Percentiles rank a stretch among this genome's conserved stretches.
These are phyloP conservation scores for Cucurbita ficifolia DNA, from an alignment of 306 rosid genomes.

Conservation along the genomic window DNA sequence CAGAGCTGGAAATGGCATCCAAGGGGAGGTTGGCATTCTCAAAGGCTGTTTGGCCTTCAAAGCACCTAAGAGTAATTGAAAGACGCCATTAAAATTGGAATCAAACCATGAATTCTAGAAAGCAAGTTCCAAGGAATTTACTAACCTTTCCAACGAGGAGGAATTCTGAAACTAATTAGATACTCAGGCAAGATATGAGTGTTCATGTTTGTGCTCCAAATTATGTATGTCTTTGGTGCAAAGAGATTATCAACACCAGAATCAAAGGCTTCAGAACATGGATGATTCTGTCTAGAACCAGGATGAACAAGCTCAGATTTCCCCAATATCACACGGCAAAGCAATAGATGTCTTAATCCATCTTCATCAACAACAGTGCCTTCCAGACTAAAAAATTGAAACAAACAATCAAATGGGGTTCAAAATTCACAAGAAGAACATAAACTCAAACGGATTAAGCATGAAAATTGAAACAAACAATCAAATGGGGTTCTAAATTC, in stretches of 20 bases:
- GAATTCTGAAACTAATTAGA: constrained; percentile 46
- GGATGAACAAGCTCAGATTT: constrained; percentile 39
- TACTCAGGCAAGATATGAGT: constrained; percentile 68
- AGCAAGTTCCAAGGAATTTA: neutral
- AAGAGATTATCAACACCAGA: constrained; percentile 50
- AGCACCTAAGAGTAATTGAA: constrained; percentile 22
- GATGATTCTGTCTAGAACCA: constrained; percentile 38
- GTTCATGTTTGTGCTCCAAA: constrained; percentile 59
- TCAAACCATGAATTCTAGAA: neutral
- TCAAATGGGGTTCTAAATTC: neutral
- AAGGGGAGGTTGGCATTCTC: constrained; percentile 59
- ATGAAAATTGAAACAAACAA: neutral
- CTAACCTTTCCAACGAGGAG: constrained; percentile 31
- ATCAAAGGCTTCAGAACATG: constrained; percentile 50
- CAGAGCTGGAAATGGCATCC: constrained; percentile 62
- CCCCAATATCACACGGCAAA: constrained; percentile 79
- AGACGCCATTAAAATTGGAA: neutral
- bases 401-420: neutral
- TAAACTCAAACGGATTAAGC: neutral
- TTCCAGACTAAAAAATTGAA: constrained; percentile 25
- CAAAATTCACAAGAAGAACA: neutral
- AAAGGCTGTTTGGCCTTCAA: constrained; percentile 17
- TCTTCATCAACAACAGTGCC: constrained; percentile 26
- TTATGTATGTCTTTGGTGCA: constrained; percentile 40
- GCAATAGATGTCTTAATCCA: constrained; percentile 51